These are phyloP conservation scores for Kwoniella pini DNA, from an alignment of 768 basidiomycete genomes.

Conservation along the genomic window DNA sequence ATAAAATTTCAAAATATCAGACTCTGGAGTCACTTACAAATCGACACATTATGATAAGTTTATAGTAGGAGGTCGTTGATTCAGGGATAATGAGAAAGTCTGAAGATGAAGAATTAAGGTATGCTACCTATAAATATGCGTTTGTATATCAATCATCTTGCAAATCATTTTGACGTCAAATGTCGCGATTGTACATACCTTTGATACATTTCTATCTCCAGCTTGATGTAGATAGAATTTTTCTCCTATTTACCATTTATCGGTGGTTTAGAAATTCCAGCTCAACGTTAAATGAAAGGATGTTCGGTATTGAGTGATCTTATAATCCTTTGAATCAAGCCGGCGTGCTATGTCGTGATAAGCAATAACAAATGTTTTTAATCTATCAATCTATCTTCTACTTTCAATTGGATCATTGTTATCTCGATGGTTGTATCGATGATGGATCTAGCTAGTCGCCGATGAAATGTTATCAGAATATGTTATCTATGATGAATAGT, in stretches of 20 bases:
- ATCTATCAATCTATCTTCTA: neutral
- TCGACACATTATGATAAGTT: slow-evolving; percentile 30
- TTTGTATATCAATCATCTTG: too few relatives aligned
- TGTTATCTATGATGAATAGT: neutral
- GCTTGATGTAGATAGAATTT: too few relatives aligned
- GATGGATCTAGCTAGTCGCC: neutral
- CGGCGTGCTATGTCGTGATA: slow-evolving; percentile 8
- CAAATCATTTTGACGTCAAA: neutral
- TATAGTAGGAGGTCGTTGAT: neutral
- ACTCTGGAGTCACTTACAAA: slow-evolving; percentile 26
- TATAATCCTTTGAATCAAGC: neutral
- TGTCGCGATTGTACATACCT: neutral
- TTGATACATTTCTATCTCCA: slow-evolving; percentile 1
- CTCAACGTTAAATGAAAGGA: neutral
- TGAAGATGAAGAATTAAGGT: neutral
- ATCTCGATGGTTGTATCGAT: neutral
- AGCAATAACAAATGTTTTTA: neutral
- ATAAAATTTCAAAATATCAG: neutral
- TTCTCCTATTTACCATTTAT: too few relatives aligned
- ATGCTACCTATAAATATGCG: neutral
- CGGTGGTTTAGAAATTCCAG: too few relatives aligned
- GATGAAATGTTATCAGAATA: neutral
- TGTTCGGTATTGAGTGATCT: neutral
- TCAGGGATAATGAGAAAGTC: neutral
- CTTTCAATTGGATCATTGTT: too few relatives aligned